Base-by-base conservation (phyloP, 495 filamentous ascomycete genomes). In the Symbiotaphrina buchneri region DNA sequence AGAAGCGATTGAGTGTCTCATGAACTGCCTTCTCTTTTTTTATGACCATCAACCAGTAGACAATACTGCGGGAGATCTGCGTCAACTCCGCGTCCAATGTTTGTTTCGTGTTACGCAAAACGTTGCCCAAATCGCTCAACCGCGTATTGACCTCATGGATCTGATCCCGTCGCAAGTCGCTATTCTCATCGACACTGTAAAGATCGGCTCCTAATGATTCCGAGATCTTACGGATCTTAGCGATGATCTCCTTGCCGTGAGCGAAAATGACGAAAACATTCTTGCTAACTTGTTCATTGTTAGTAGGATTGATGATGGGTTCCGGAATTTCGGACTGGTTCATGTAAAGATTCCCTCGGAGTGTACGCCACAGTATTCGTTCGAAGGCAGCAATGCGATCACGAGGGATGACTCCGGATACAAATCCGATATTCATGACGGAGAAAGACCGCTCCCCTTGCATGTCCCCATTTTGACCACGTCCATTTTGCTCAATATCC, bases 251-350 rank as follows among this genome's bases (percentile, higher is more conserved):
- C 50, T 91, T 93, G 41, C 87, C 87, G 41, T 99, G 90, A 17
- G 90, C 85, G 46, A 99, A 99, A 46, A 99, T 95, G 37, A 99
- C 84, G 43, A 95, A 99, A 34, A 95, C 87, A 44, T 92, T 99
- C 71, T 99, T 99, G 52, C 71, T 69, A 38, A 90, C 62, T 28
- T 74, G 60, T 51, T 95, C 87, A 52, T 93, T 91, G 55, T 68
- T 91, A 40, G 66, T 57, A 15, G 87, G 87, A 51, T 99, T 81
- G 48, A 90, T 61, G 34, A 99, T 77, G n/a, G 81, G 70, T 41
- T 95, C 81, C 18, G 80, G 72, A 32, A 99, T 95, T 57, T 95
- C 87, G 21, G 84, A 80, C 58, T 99, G 87, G 55, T 95, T 99
- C 87, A 99, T 99, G 58, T 94, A 99, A 13, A 99, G 65, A 53